These are phyloP conservation scores for Tardiomyces digboiensis DNA, from an alignment of 1,139 yeast genomes.

Conservation along the genomic window DNA sequence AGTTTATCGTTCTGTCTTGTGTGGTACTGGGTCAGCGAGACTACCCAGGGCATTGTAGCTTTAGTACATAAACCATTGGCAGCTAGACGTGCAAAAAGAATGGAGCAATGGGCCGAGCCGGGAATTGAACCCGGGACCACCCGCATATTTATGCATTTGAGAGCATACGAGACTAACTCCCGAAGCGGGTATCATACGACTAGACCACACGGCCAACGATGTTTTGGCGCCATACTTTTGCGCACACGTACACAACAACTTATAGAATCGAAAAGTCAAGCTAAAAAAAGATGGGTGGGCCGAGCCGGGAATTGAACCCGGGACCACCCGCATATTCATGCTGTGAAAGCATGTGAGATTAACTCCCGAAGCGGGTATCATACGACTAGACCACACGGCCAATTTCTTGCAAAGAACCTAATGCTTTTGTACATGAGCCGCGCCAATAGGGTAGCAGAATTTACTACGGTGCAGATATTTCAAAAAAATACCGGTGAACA, in stretches of 20 bases:
- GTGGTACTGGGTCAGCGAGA: too few relatives aligned
- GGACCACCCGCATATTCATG: slow-evolving; percentile 30
- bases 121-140: slow-evolving; percentile 38
- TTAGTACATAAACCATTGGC: too few relatives aligned
- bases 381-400: slow-evolving; percentile 1
- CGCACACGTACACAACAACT: neutral
- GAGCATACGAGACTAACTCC: slow-evolving; percentile 9
- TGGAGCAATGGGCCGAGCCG: slow-evolving; percentile 31
- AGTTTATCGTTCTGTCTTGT: too few relatives aligned
- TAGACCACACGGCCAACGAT: slow-evolving; percentile 27
- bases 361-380: slow-evolving; percentile 12
- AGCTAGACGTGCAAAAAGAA: neutral
- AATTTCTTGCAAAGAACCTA: neutral
- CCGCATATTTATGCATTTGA: slow-evolving; percentile 18
- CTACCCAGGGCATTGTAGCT: too few relatives aligned
- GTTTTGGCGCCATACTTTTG: neutral
- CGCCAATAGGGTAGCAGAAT: too few relatives aligned
- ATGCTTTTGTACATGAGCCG: too few relatives aligned
- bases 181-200: slow-evolving; percentile 31
- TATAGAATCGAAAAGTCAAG: neutral
- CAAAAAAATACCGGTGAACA: too few relatives aligned
- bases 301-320: slow-evolving; percentile 16
- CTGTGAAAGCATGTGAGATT: neutral
- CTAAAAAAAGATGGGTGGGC: slow-evolving; percentile 12
- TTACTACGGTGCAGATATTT: too few relatives aligned